phyloP scores from a whole-genome alignment of 2,329 filamentous ascomycete genomes.

The Amesomyces nigricolor region DNA sequence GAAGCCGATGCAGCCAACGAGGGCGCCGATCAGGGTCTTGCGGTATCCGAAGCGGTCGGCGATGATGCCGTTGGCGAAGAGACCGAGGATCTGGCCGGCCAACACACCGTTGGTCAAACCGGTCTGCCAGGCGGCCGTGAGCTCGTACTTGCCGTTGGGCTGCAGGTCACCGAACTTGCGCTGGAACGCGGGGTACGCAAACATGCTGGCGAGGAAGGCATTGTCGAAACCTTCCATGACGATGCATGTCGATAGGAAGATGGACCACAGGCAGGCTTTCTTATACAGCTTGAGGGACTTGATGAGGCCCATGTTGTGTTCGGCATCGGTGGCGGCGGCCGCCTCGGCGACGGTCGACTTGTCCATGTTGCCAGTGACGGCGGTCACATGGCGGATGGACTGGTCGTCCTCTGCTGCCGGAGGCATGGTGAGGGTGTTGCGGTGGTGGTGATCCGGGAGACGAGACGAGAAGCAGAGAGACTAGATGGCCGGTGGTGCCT shows the following conservation, averaged over 20 bases:
- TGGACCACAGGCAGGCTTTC: conserved; percentile 44
- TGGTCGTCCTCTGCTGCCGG: neutral
- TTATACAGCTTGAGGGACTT: conserved; percentile 39
- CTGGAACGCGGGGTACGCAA: conserved; percentile 42
- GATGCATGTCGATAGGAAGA: conserved; percentile 41
- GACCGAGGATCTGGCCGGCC: conserved; percentile 50
- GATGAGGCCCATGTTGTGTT: conserved; percentile 38
- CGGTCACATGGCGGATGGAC: neutral
- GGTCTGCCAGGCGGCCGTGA: conserved; percentile 53
- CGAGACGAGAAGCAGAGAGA: neutral
- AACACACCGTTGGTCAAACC: conserved; percentile 50
- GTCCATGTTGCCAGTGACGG: neutral
- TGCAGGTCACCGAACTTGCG: conserved; percentile 40
- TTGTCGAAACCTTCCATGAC: conserved; percentile 50
- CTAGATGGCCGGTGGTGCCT: neutral
- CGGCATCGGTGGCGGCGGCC: conserved; percentile 36
- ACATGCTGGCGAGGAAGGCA: conserved; percentile 44
- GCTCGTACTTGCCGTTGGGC: conserved; percentile 32
- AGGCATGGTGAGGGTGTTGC: neutral
- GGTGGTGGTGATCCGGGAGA: neutral
- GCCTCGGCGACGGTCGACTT: conserved; percentile 32
- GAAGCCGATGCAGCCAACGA: conserved; percentile 3
- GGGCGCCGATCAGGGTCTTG: conserved; percentile 8
- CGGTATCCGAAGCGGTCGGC: conserved; percentile 12
- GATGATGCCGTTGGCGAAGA: conserved; percentile 26